Evolutionary conservation across 192 early-diverging fungal species (phyloP).

Genomic region (Entomortierella parvispora): DNA sequence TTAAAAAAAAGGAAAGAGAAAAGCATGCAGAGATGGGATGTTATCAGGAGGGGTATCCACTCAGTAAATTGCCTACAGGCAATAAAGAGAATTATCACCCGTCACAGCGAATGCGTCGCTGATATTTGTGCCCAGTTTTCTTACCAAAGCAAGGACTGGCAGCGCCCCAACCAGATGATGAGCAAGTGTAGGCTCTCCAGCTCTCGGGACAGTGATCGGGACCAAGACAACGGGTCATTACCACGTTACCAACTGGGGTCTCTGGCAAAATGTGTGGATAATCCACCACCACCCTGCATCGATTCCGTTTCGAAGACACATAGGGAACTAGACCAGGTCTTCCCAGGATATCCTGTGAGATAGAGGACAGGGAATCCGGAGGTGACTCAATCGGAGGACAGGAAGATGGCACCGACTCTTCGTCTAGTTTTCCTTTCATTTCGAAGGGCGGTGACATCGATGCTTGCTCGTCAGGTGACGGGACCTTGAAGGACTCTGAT

Average conservation of each 20-base stretch:
- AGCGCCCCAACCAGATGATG: constrained; percentile 12
- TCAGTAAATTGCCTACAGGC: no score
- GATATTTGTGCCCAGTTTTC: neutral
- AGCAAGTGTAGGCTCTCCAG: constrained; percentile 34
- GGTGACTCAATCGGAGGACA: constrained; percentile 6
- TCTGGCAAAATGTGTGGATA: constrained; percentile 23
- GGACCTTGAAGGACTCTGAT: no score
- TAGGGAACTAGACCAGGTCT: constrained; percentile 29
- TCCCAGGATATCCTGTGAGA: constrained; percentile 10
- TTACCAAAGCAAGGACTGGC: constrained; percentile 40
- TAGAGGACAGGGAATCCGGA: constrained; percentile 11
- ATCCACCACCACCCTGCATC: constrained; percentile 14
- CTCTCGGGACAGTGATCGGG: constrained; percentile 15
- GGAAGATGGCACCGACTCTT: neutral
- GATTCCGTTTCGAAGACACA: constrained; percentile 30
- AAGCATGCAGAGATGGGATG: neutral
- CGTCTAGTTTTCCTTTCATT: neutral
- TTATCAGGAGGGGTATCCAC: no score
- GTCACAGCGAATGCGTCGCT: neutral
- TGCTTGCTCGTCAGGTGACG: no score
- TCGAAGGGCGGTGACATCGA: no score
- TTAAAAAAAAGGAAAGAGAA: neutral
- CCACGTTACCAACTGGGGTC: constrained; percentile 30
- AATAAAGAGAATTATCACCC: no score
- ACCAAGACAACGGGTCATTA: constrained; percentile 16